Evolutionary conservation across 805 yeast genomes (phyloP).

Genomic region (Geotrichum ghanense): DNA sequence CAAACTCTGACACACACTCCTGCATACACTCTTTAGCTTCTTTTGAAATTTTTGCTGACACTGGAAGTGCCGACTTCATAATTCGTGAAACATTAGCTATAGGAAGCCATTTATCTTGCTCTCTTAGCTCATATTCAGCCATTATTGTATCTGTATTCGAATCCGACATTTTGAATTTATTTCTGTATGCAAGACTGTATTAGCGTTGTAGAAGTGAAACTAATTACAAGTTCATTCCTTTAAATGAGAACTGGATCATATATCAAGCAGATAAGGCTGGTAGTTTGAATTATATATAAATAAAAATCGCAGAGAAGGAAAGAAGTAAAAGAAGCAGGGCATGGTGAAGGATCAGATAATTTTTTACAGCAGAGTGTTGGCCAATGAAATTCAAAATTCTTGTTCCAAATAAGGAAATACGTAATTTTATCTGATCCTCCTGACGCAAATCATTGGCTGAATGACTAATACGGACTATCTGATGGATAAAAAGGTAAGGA

Average conservation of each 20-base stretch:
- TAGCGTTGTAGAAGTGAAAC: too few relatives aligned
- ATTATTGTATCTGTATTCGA: not conserved
- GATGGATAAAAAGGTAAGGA: too few relatives aligned
- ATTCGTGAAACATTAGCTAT: conserved; percentile 49
- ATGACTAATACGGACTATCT: too few relatives aligned
- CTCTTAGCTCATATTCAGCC: conserved; percentile 38
- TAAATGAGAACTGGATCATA: too few relatives aligned
- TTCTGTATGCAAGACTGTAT: too few relatives aligned
- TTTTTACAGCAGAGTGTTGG: not conserved
- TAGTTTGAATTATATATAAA: too few relatives aligned
- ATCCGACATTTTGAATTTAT: not conserved
- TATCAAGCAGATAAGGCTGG: too few relatives aligned
- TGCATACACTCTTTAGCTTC: conserved; percentile 66
- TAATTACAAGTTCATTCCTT: too few relatives aligned
- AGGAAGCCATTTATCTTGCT: conserved; percentile 47
- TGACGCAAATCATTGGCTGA: not conserved
- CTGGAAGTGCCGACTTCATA: conserved; percentile 58
- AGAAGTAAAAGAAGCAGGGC: not conserved
- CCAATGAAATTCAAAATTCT: conserved; percentile 1
- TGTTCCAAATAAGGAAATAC: not conserved
- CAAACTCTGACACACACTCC: conserved; percentile 53
- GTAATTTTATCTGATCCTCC: not conserved
- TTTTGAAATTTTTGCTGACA: conserved; percentile 57
- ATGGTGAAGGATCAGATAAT: not conserved
- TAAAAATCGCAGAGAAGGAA: not conserved